Evolutionary conservation across 1,284 basidiomycete genomes (phyloP).

Genomic region (Fomitopsis pinicola): DNA sequence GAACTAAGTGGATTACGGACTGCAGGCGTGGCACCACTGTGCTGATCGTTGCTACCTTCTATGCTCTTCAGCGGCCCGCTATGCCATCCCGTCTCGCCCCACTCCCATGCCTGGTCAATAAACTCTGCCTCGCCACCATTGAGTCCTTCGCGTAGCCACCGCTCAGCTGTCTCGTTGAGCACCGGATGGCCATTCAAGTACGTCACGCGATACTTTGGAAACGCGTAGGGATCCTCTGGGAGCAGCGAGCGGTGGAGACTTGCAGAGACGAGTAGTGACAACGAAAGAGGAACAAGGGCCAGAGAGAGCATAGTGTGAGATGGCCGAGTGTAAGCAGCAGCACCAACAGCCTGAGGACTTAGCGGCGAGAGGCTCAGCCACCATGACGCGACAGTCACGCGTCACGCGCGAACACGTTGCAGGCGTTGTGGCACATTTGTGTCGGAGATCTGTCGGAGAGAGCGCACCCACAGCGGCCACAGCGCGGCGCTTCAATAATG

Average conservation of each 20-base stretch:
- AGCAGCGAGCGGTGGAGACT: constrained; percentile 57
- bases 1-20: constrained; percentile 19
- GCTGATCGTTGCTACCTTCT: constrained; percentile 39
- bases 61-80: constrained; percentile 47
- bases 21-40: constrained; percentile 11
- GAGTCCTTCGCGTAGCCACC: constrained; percentile 67
- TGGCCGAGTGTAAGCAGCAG: background rate
- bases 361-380: background rate
- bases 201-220: constrained; percentile 79
- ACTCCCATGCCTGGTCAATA: constrained; percentile 56
- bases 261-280: constrained; percentile 28
- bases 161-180: constrained; percentile 65
- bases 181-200: constrained; percentile 83
- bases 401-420: constrained; percentile 4
- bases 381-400: constrained; percentile 1
- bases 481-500: background rate
- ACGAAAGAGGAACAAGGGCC: constrained; percentile 17
- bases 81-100: constrained; percentile 30
- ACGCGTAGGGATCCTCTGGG: constrained; percentile 77
- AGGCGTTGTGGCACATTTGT: constrained; percentile 8
- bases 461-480: background rate
- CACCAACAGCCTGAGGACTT: constrained; percentile 7
- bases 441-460: constrained; percentile 12
- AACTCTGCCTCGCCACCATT: constrained; percentile 74
- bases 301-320: background rate